Evolutionary conservation across 345 rosid species (phyloP), one percentile per base, ranked within the genome.

Genomic region (Sonneratia alba): DNA sequence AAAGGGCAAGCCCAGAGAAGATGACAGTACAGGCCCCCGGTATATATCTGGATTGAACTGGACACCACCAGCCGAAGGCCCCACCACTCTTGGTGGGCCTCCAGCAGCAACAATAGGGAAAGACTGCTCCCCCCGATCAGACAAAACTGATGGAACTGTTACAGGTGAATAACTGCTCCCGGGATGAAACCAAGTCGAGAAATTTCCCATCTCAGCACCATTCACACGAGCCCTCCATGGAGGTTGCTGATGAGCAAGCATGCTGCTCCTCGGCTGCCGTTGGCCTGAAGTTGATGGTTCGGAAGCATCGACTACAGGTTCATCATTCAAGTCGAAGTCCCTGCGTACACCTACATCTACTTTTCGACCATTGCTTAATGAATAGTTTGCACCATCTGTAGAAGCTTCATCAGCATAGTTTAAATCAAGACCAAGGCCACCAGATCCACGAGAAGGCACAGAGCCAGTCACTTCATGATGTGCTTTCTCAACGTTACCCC

Each of bases 291-390:
- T 63, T 11, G 87, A 79, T 70, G 91, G 80, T 59, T 88, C 97
- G 19, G 72, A 80, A 68, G 49, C 97, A 77, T 89, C 97, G 45
- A 67, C 75, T 56, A 76, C 69, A 4, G 97, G 98, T 59, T 96
- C 97, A 83, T 91, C 88, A 69, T 94, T 94, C 86, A 94, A 81
- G 82, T 94, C 98, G 47, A 91, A 91, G 77, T 87, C 97, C 77
- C 89, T 81, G 66, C 51, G 76, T 15, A 74, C 79, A 76, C 81
- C 84, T 43, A 51, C 70, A 68, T 79, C 87, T 71, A 81, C 74
- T 48, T 78, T 64, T 59, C 55, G 48, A n/a, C 81, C 82, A 64
- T 69, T 71, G 12, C 82, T 62, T 36, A 82, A 73, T 45, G 90
- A 70, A 63, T 76, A 81, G 36, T 56, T 70, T 47, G 84, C 76